Percentiles rank a stretch among this genome's conserved stretches.
Conservation (phyloP, 2,329 filamentous ascomycete species). For the Daldinia sp. region DNA sequence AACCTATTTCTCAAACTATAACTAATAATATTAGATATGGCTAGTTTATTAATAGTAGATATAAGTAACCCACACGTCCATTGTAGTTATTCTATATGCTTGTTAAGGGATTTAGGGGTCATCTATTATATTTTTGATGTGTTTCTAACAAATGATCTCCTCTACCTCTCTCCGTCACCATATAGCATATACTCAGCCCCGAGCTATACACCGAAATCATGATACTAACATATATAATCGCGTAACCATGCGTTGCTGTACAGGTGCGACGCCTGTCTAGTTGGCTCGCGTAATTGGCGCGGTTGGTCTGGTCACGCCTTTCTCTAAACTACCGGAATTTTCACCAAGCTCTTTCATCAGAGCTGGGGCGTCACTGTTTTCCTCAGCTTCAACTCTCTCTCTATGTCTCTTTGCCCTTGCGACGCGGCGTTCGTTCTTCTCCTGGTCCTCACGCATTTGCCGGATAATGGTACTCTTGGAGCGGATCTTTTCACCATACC, state of each 20-base stretch:
- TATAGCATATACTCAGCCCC: background rate
- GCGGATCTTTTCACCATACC: slow-evolving; percentile 66
- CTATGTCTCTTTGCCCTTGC: slow-evolving; percentile 49
- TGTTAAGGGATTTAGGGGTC: background rate
- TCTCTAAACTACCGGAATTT: slow-evolving; percentile 24
- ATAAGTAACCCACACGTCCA: background rate
- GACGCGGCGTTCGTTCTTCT: slow-evolving; percentile 54
- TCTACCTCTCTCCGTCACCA: background rate
- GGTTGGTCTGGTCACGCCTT: slow-evolving; percentile 13
- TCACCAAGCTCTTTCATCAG: slow-evolving; percentile 20
- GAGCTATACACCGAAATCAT: background rate
- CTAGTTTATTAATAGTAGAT: background rate
- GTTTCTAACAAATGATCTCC: background rate
- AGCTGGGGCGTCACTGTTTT: background rate
- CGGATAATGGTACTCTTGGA: slow-evolving; percentile 62
- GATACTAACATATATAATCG: background rate
- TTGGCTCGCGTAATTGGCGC: background rate
- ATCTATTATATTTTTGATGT: background rate
- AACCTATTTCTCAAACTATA: background rate
- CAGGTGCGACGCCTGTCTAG: background rate
- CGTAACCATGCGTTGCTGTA: background rate
- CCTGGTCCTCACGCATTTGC: slow-evolving; percentile 60
- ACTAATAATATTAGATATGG: background rate
- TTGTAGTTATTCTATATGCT: background rate
- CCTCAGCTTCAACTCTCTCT: slow-evolving; percentile 28